Evolutionary conservation across 192 early-diverging fungal genomes (phyloP).

Genomic region (Podila epicladia): DNA sequence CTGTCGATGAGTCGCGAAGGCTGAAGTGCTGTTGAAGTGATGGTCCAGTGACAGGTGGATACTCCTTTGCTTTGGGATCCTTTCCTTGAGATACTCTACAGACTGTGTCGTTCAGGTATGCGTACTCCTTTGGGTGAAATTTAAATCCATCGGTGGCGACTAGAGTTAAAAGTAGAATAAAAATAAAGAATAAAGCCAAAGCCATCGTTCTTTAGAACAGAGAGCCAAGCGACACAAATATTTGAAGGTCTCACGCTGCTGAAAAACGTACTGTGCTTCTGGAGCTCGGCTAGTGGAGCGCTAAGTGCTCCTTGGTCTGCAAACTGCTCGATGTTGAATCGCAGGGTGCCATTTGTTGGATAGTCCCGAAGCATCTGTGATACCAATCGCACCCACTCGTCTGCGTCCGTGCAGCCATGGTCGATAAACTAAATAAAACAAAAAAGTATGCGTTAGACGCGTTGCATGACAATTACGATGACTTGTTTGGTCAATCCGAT

Average conservation of each 20-base stretch:
- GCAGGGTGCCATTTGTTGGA: slow-evolving; percentile 26
- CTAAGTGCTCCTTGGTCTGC: slow-evolving; percentile 37
- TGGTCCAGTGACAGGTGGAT: slow-evolving; percentile 39
- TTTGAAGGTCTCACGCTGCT: too few species aligned
- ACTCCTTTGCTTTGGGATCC: slow-evolving; percentile 31
- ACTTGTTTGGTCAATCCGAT: too few species aligned
- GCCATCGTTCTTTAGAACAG: not conserved
- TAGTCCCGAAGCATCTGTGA: slow-evolving; percentile 44
- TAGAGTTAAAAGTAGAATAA: not conserved
- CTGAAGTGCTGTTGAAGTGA: slow-evolving; percentile 42
- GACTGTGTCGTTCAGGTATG: slow-evolving; percentile 39
- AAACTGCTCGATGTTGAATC: slow-evolving; percentile 48
- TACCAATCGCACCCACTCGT: slow-evolving; percentile 41
- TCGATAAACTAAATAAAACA: slow-evolving; percentile 33
- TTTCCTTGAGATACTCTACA: slow-evolving; percentile 33
- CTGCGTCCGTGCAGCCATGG: slow-evolving; percentile 27
- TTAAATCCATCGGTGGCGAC: slow-evolving; percentile 40
- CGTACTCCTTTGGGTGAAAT: slow-evolving; percentile 46
- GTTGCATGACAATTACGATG: not conserved
- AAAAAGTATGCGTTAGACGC: not conserved
- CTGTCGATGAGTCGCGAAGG: slow-evolving; percentile 17
- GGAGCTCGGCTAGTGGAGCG: slow-evolving; percentile 16
- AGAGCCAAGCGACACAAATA: slow-evolving; percentile 9
- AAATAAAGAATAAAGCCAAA: not conserved
- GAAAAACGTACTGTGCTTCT: slow-evolving; percentile 19